Evolutionary conservation across 495 filamentous ascomycete species (phyloP), one percentile per base, ranked within the genome.

Genomic region (Hyaloscypha bicolor): DNA sequence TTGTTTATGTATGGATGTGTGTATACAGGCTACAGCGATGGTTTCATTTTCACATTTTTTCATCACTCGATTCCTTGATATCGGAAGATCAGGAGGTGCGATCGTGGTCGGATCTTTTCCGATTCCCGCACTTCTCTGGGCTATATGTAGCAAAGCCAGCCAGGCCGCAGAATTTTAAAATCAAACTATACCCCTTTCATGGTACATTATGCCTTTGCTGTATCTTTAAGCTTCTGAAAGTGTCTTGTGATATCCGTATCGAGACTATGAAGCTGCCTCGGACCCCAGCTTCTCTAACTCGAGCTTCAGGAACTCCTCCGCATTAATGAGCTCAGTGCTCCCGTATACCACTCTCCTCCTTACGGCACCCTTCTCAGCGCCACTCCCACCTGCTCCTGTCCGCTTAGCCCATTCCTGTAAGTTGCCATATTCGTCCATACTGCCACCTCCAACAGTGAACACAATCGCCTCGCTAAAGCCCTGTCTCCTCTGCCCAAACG

Each of bases 381-480:
- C 82, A 35, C 76, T 75, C 3, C 83, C 83, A 22, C 75, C 76
- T 48, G 82, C 82, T 42, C 85, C 83, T 8, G 90, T 91, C 62
- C 94, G 85, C 75, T 87, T 86, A 9, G 93, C 92, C 96, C 96
- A 99, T 74, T 98, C 95, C 74, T 96, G 93, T 75, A 99, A 76
- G 75, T 99, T 99, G 16, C 94, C 94, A 77, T 99, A 99, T 76
- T 99, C 96, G 71, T 98, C 96, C 93, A 97, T 97, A 72, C 93
- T 97, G 30, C 96, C 95, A 62, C 95, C 95, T 12, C 95, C 95
- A 22, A 99, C 94, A 19, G 93, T 96, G 73, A 99, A 98, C 32
- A 98, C 96, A 64, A 98, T 90, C 9, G 95, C 94, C 73, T 99
- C 96, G 35, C 89, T 92, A 75, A 96, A 99, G 4, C 93, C 94